Base-by-base conservation (phyloP, 2,329 filamentous ascomycete species). In the Septoria petroselini region DNA sequence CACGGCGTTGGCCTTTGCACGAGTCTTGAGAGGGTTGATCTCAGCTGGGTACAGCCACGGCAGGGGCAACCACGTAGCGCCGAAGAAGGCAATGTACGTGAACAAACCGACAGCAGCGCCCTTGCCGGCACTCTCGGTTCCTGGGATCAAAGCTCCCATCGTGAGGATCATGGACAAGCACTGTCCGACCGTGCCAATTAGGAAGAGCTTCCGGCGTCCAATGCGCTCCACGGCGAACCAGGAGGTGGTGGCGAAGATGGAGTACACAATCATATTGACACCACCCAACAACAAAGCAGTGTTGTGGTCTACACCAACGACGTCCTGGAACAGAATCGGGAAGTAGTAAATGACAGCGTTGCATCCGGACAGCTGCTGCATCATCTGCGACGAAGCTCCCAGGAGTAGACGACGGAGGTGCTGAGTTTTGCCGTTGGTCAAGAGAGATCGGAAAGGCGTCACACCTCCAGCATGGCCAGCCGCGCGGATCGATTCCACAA, bases 51-150 rank as follows among this genome's bases (percentile, higher is more conserved):
- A 66, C 18, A 65, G 35, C 62, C 63, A 66, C 3, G 62, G 63
- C 41, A 65, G 53, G 3, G 62, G 62, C 3, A 65, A 48, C 62
- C 62, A 65, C 6, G 77, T 82, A 0, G 82, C 82, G 33, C 82
- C 83, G 54, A 86, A 86, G 52, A 81, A 83, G 2, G 81, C 80
- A 59, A 86, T 86, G 68, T 85, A 86, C 1, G 80, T 76, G 69
- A 86, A 86, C 7, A 86, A 54, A 50, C 82, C 83, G 3, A 85
- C 81, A n/a, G 76, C 74, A 1, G 75, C 74, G 21, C 73, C 73
- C 56, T 75, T 75, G 17, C 74, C 70, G 3, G 58, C 50, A 7
- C 47, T 58, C 2, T 61, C 23, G 1, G 60, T 65, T 27, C 58
- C 65, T 1, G 70, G 69, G 17, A 73, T 71, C 15, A 73, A 56